Base-by-base conservation (phyloP, 208 protist genomes). In the Balamuthia mandrillaris region DNA sequence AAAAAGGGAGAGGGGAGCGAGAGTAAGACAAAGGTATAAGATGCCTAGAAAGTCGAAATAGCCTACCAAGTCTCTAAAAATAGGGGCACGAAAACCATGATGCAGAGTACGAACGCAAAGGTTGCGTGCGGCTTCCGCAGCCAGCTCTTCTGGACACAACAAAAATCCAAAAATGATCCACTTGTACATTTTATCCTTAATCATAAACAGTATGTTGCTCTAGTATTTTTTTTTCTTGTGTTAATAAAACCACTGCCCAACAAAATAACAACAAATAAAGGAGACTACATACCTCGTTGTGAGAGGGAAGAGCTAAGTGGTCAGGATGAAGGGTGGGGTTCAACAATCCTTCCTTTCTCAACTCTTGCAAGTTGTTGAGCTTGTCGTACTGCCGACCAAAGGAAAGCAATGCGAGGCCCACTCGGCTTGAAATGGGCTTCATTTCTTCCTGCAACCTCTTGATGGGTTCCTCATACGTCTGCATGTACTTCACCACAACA, bases 261-360 rank as follows among this genome's bases (percentile, higher is more conserved):
- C n/a, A 24, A 56, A 24, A n/a, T 24, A 24, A 56, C n/a, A n/a
- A 56, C n/a, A 56, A n/a, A n/a, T 24, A 56, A 56, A 56, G 18
- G 49, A 56, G 49, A 56, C 18, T 56, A 56, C 49, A 24, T 56
- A 56, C 49, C 10, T 58, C 58, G 27, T 79, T 47, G 5, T 79
- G 70, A 7, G 70, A 79, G 27, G 70, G 70, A 9, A 79, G 70
- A 35, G 70, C 45, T 5, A 79, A 47, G 21, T 31, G 24, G 27
- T 79, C 70, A 5, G 70, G 70, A 47, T 79, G 51, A 31, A 79
- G 70, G 44, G 70, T 79, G 49, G 58, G 6, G 33, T 79, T 79
- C 44, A 79, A 47, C 1, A 47, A 58, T 24, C 70, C 70, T 47
- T 79, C 70, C 70, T 79, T 79, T 39, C 70, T 39, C 21, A 79